Conservation (phyloP, 2,329 filamentous ascomycete species). For the Leptographium procerum region DNA sequence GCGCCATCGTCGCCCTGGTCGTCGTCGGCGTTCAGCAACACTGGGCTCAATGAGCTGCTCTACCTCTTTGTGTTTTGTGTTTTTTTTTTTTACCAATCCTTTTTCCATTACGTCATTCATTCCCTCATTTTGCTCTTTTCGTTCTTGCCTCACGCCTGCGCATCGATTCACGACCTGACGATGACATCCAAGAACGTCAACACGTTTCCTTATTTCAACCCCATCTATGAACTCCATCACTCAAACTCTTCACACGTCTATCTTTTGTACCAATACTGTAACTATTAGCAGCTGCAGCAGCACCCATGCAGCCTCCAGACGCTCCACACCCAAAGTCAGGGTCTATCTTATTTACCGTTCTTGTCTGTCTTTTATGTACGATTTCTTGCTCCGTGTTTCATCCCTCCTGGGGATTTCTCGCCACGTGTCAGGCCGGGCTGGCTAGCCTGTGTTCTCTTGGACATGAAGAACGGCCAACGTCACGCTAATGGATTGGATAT, state of each 20-base stretch:
- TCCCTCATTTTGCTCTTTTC: too few species aligned
- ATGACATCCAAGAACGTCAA: too few species aligned
- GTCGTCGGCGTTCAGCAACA: slow-evolving; percentile 40
- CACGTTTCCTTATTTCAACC: too few species aligned
- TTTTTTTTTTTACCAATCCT: not conserved
- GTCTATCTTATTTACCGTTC: not conserved
- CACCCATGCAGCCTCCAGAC: not conserved
- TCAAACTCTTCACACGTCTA: not conserved
- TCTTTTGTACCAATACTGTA: not conserved
- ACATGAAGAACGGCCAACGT: not conserved
- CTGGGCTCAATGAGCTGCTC: slow-evolving; percentile 24
- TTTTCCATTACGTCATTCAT: too few species aligned
- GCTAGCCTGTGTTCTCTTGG: not conserved
- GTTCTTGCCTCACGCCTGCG: not conserved
- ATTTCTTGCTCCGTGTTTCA: not conserved
- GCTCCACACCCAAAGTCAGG: not conserved
- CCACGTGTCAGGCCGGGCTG: not conserved
- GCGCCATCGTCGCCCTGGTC: slow-evolving; percentile 38
- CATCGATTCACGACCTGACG: too few species aligned
- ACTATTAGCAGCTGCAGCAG: too few species aligned
- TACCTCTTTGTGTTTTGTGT: not conserved
- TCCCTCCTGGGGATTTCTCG: not conserved
- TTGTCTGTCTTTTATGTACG: not conserved
- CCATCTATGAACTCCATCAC: too few species aligned
- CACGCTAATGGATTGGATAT: not conserved